Evolutionary conservation across 2,329 filamentous ascomycete species (phyloP), one percentile per base, ranked within the genome.

Genomic region (Phialocephala subalpina): DNA sequence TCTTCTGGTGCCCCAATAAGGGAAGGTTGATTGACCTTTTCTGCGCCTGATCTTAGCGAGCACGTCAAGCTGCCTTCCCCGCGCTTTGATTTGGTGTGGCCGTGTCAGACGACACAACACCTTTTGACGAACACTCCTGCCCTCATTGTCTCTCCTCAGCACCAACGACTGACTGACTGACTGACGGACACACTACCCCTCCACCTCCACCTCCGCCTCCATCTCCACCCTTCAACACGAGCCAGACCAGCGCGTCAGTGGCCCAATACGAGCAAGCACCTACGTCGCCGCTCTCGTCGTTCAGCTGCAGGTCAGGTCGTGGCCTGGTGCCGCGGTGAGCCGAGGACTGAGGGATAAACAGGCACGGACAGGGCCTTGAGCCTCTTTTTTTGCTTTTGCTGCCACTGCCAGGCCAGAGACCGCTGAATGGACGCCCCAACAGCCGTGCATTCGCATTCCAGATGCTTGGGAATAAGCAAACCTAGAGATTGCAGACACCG

Each of bases 401-500:
- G 40, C 53, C 33, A 60, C 40, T 36, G 29, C 18, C 45, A n/a
- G n/a, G n/a, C 45, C n/a, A 49, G 22, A 8, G n/a, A 12, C 20
- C 45, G 11, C n/a, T 22, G 18, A 49, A 33, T 36, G 60, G 42
- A 40, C 45, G 62, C 62, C 59, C 38, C 57, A 61, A 56, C 49
- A 60, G 27, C 53, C 38, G 53, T 47, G 52, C 62, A 29, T 59
- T 33, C 22, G 52, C 62, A 62, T 69, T 66, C 70, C 70, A 67
- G 68, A 40, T 60, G 65, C 58, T 49, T 69, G 67, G 68, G 65
- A 72, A 72, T 29, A 71, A 71, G 69, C 69, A 69, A 69, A 25
- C 12, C 58, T 42, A 40, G 2, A 67, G 55, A 60, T 63, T 35
- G 36, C 53, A 38, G 47, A 38, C 60, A 4, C 53, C 36, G 47